Evolutionary conservation across 2,329 filamentous ascomycete genomes (phyloP), one percentile per base, ranked within the genome.

Genomic region (Penicillium psychrosexuale): DNA sequence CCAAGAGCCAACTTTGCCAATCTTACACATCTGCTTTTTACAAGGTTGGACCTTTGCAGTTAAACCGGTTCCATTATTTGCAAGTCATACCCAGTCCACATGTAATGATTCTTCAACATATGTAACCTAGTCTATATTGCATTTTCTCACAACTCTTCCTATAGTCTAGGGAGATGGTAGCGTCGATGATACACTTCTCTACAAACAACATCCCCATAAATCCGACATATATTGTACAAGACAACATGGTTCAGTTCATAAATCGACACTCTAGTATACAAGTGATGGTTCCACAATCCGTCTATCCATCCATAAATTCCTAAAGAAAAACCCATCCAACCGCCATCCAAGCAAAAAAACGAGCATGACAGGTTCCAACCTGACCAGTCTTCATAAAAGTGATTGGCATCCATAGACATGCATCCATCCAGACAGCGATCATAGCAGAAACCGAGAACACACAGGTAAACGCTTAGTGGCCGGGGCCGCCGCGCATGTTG

Each of bases 401-500:
- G 8, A 48, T 40, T 31, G 13, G 19, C n/a, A 48, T 31, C 34
- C 24, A 22, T 22, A 22, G 33, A 24, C 1, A 38, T 37, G 6
- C 15, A 37, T 28, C n/a, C 5, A 28, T 38, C 15, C 33, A 9
- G 33, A 37, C 11, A 37, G 33, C 37, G 6, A 31, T 15, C 11
- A 22, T 24, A 9, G 28, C 15, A 50, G 19, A 42, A 42, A 49
- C 19, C 7, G 22, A 43, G 34, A 48, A 48, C 12, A 40, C 34
- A 48, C 34, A 37, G 13, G 43, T 27, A 39, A 45, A 34, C 40
- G 15, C 15, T 61, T 64, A 75, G 60, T 74, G 69, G 11, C 47
- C 47, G 38, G 47, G 37, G 11, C 37, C 47, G 34, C 72, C 44
- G 11, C 82, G 76, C 75, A 89, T 75, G 58, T 74, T 82, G 72